Conservation (phyloP, 169 alveolate species). For the Eimeria sp. region DNA sequence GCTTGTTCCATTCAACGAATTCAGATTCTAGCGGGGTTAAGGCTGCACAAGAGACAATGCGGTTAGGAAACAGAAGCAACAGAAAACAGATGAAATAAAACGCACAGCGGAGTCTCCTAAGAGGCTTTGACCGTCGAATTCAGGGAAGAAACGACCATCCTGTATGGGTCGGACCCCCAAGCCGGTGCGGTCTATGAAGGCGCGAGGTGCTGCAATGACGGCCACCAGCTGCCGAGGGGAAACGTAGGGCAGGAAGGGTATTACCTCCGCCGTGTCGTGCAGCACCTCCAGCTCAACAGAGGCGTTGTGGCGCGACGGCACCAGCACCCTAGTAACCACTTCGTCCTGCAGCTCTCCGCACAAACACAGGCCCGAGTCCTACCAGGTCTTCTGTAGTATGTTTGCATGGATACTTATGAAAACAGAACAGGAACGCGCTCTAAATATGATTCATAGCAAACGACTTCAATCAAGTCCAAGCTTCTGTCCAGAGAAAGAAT, state of each 20-base stretch:
- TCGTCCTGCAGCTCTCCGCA: slow-evolving; percentile 68
- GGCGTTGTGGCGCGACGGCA: slow-evolving; percentile 83
- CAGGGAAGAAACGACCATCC: slow-evolving; percentile 87
- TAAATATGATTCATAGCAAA: not conserved
- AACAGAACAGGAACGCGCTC: not conserved
- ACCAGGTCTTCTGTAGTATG: not conserved
- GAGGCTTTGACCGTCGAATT: slow-evolving; percentile 88
- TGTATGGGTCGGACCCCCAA: slow-evolving; percentile 88
- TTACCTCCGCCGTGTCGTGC: slow-evolving; percentile 84
- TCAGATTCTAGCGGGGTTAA: not conserved
- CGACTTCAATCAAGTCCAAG: not conserved
- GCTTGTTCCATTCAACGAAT: not conserved
- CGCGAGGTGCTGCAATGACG: slow-evolving; percentile 90
- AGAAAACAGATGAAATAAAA: not conserved
- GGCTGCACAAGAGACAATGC: not conserved
- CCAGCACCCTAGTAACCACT: slow-evolving; percentile 84
- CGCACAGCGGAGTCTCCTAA: slow-evolving; percentile 82
- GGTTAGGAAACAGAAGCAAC: not conserved
- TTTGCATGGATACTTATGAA: not conserved
- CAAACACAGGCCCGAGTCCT: not conserved
- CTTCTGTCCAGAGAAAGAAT: no score
- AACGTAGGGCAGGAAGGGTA: slow-evolving; percentile 83
- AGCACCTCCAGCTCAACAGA: slow-evolving; percentile 88
- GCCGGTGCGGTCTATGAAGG: slow-evolving; percentile 93
- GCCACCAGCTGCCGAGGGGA: slow-evolving; percentile 83